phyloP scores from a whole-genome alignment of 208 protist genomes.

The Crithidia brevicula region DNA sequence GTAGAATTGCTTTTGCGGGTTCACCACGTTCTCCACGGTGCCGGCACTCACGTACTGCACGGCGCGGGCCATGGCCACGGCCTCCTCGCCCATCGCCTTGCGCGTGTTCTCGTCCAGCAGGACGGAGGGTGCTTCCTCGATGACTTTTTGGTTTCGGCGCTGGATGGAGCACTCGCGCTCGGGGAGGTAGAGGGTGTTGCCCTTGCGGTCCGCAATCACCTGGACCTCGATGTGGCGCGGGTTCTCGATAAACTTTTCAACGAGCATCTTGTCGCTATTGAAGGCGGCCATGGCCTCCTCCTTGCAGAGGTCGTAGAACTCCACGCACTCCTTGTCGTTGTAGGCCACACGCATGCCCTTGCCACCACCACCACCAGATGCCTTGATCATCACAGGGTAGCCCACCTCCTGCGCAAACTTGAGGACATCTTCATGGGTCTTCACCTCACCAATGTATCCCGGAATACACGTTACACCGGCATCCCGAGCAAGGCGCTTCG shows the following conservation, averaged over 20 bases:
- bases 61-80: constrained; percentile 75
- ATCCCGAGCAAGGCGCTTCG: constrained; percentile 90
- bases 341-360: constrained; percentile 79
- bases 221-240: constrained; percentile 94
- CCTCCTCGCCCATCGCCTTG: constrained; percentile 80
- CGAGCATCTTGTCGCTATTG: constrained; percentile 92
- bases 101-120: constrained; percentile 57
- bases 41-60: constrained; percentile 95
- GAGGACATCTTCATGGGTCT: constrained; percentile 29
- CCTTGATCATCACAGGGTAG: constrained; percentile 98
- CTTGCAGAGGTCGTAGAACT: constrained; percentile 89
- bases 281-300: constrained; percentile 92
- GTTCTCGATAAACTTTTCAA: constrained; percentile 93
- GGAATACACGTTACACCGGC: constrained; percentile 41
- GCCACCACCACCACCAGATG: constrained; percentile 75
- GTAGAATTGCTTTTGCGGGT: constrained; percentile 92
- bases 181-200: constrained; percentile 91
- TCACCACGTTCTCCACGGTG: constrained; percentile 98
- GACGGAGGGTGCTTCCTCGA: constrained; percentile 91
- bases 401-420: constrained; percentile 68
- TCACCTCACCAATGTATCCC: constrained; percentile 47
- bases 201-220: constrained; percentile 93
- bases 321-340: constrained; percentile 90
- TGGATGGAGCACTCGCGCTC: constrained; percentile 97
- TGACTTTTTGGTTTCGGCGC: constrained; percentile 96